phyloP scores from a whole-genome alignment of 2,329 filamentous ascomycete genomes.

The Tolypocladium pustulatum region DNA sequence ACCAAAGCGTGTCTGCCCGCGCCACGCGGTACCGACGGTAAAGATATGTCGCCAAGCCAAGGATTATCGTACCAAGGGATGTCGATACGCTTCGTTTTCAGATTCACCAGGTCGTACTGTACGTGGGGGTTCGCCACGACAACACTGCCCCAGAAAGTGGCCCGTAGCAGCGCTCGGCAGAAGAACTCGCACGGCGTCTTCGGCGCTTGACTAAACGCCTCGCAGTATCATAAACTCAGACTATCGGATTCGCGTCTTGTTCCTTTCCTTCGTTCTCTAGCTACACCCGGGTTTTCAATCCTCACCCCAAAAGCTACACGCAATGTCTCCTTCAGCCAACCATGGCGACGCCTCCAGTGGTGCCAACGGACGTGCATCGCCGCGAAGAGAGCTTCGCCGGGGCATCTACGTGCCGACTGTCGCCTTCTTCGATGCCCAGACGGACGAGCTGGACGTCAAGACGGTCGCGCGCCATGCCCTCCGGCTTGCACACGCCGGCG shows the following conservation, averaged over 20 bases:
- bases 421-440: conserved; percentile 49
- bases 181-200: not conserved
- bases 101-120: not conserved
- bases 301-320: not conserved
- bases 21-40: not conserved
- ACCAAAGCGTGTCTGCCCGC: not conserved
- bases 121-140: not conserved
- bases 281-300: too few species aligned
- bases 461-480: conserved; percentile 41
- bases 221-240: not conserved
- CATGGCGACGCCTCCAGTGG: not conserved
- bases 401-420: conserved; percentile 54
- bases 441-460: conserved; percentile 46
- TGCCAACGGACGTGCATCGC: not conserved
- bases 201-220: not conserved
- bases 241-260: not conserved
- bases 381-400: not conserved
- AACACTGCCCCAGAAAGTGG: not conserved
- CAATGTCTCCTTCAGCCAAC: not conserved
- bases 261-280: not conserved
- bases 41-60: not conserved
- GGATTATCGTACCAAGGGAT: not conserved
- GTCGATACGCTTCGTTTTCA: not conserved
- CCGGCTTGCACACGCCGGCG: conserved; percentile 50
- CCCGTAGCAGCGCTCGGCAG: not conserved